Conservation (phyloP, 2,329 filamentous ascomycete species). For the Penicillium sp. region DNA sequence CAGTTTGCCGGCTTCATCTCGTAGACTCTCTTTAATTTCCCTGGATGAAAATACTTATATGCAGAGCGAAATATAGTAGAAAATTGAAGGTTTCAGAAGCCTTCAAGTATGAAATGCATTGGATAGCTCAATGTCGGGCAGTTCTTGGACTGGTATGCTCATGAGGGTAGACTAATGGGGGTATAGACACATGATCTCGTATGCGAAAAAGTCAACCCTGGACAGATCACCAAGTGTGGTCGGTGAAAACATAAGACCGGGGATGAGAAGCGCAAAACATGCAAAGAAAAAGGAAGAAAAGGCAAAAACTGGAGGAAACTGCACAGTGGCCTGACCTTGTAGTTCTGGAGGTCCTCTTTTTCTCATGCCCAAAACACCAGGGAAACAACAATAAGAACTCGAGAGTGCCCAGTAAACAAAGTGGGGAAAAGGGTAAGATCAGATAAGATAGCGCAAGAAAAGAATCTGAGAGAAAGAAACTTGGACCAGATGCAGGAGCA, state of each 20-base stretch:
- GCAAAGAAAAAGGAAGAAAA: background rate
- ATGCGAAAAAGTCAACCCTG: background rate
- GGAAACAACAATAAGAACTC: background rate
- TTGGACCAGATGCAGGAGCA: constrained; percentile 14
- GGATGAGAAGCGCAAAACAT: no score
- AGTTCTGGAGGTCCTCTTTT: constrained; percentile 2
- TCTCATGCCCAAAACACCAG: constrained; percentile 15
- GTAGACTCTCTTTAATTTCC: no score
- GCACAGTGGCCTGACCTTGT: constrained; percentile 1
- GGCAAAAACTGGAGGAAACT: background rate
- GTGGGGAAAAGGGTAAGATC: no score
- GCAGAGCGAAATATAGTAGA: background rate
- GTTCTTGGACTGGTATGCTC: background rate
- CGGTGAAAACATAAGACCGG: no score
- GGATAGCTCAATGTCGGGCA: no score
- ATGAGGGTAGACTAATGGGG: constrained; percentile 5
- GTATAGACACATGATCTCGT: constrained; percentile 27
- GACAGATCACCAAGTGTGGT: no score
- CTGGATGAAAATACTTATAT: no score
- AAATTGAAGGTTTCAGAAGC: background rate
- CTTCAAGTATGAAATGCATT: background rate
- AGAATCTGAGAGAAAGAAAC: constrained; percentile 1
- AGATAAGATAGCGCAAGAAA: background rate
- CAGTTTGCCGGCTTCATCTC: no score
- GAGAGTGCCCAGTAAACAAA: no score